Conservation (phyloP, 441 rosid genomes). For the Omphalea diandra region DNA sequence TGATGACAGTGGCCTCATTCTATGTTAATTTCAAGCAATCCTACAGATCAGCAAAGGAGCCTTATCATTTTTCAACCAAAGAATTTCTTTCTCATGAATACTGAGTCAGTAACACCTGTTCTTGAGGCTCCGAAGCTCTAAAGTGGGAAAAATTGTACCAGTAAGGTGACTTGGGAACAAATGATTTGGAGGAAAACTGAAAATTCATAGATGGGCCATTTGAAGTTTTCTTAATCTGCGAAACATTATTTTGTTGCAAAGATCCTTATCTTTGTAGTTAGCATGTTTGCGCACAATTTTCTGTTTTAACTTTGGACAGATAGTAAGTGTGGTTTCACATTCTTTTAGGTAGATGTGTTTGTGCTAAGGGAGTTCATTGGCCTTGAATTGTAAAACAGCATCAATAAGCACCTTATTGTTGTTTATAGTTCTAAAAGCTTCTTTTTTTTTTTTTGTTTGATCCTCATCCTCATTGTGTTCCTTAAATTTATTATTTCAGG, state of each 20-base stretch:
- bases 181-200: neutral
- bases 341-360: neutral
- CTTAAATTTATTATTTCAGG: slow-evolving; percentile 38
- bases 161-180: neutral
- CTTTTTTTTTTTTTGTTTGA: neutral
- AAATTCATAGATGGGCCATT: neutral
- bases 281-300: neutral
- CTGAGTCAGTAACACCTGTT: neutral
- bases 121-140: neutral
- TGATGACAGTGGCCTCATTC: neutral
- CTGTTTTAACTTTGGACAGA: neutral
- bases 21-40: neutral
- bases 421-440: neutral
- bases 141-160: too few relatives aligned
- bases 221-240: neutral
- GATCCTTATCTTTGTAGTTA: neutral
- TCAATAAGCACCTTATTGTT: neutral
- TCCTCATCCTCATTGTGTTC: neutral
- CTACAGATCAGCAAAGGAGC: neutral
- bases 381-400: neutral
- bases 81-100: neutral
- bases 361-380: neutral
- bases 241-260: neutral
- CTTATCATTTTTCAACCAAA: neutral
- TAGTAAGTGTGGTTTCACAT: neutral